Base-by-base conservation (phyloP, 106 monocot species). In the Allium cepa region DNA sequence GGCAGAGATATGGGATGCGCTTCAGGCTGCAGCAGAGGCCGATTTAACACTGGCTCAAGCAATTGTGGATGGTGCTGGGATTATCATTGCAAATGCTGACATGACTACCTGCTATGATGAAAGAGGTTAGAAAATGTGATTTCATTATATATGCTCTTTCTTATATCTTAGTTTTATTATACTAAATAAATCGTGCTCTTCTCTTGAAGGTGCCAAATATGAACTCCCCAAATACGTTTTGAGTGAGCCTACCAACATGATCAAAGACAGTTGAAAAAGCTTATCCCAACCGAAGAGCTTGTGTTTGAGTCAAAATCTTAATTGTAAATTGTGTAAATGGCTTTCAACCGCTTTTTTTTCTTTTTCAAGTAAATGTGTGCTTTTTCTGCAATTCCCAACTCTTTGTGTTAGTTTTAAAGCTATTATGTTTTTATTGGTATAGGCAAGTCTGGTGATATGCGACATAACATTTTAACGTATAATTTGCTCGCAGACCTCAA, bases 1-100 rank as follows among this genome's bases (percentile, higher is more conserved):
- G 68, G 45, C 83, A 90, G 90, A 90, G 56, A 90, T 90, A 27
- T 90, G 90, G 86, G 90, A 90, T 84, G 91, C 91, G 17, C 91
- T 91, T 17, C 73, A 71, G 64, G 83, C 74, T 53, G 81, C 87
- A 8, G 71, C 77, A 64, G 81, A 83, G 60, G 67, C 81, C 56
- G 86, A 86, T 66, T 16, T 84, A 50, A 57, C 13, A 57, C 79
- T 83, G 55, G 86, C 90, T 52, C 76, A 90, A 75, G 65, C 83
- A 22, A 83, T 86, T 76, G 71, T 84, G 52, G 86, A 83, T 46
- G 77, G 83, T 56, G 83, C 83, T 16, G 84, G 81, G 22, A 70
- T 91, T 73, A 84, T 91, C 68, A 66, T 84, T 63, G 49, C 84
- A n/a, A 79, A 65, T 69, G 68, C 77, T 66, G 90, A 86, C 75